phyloP scores from a whole-genome alignment of 345 rosid species.

The Mangifera indica region DNA sequence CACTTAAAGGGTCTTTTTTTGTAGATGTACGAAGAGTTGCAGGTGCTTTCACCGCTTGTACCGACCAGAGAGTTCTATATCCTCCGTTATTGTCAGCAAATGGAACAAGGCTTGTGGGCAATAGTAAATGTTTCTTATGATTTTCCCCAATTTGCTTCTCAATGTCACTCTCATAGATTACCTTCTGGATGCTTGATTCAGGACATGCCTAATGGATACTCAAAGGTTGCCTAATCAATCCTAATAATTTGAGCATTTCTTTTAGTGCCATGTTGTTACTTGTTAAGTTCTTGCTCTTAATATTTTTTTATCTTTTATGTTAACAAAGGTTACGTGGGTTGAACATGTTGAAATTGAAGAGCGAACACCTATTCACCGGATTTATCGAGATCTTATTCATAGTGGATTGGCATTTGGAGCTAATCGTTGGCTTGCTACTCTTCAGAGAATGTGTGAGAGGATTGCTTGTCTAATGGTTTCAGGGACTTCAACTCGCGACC shows the following conservation, averaged over 20 bases:
- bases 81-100: slow-evolving; percentile 83
- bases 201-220: slow-evolving; percentile 93
- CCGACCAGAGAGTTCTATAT: slow-evolving; percentile 76
- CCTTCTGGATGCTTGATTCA: slow-evolving; percentile 99
- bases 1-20: slow-evolving; percentile 3
- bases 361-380: slow-evolving; percentile 45
- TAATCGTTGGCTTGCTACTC: slow-evolving; percentile 71
- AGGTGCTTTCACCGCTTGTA: slow-evolving; percentile 80
- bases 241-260: slow-evolving; percentile 4
- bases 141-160: slow-evolving; percentile 65
- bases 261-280: slow-evolving; percentile 8
- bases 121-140: slow-evolving; percentile 84
- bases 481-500: slow-evolving; percentile 60
- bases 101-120: slow-evolving; percentile 90
- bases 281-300: neutral
- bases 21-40: slow-evolving; percentile 89
- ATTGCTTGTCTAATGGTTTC: slow-evolving; percentile 74
- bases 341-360: slow-evolving; percentile 91
- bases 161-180: slow-evolving; percentile 53
- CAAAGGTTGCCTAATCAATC: slow-evolving; percentile 54
- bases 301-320: no score
- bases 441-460: slow-evolving; percentile 87
- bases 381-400: slow-evolving; percentile 63
- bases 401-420: slow-evolving; percentile 89
- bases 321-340: slow-evolving; percentile 80